Conservation (phyloP, 2,329 filamentous ascomycete genomes). For the Orbilia oligospora region DNA sequence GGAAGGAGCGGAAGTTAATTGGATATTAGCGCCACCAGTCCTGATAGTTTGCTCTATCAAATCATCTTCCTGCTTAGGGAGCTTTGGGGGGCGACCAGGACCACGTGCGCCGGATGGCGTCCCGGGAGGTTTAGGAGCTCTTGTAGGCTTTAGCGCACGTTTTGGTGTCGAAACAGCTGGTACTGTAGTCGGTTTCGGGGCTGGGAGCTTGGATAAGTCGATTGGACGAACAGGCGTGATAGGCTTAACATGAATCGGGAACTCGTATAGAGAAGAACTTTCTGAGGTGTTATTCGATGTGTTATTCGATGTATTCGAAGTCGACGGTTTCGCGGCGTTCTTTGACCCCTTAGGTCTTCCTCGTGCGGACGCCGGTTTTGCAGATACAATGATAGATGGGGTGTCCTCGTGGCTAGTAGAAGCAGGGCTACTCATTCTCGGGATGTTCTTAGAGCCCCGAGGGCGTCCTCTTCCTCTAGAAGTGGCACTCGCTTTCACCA, state of each 20-base stretch:
- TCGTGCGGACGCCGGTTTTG: constrained; percentile 13
- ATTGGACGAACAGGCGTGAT: background rate
- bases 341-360: constrained; percentile 55
- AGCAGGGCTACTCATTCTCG: constrained; percentile 17
- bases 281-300: constrained; percentile 21
- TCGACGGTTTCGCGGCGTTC: constrained; percentile 19
- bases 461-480: constrained; percentile 56
- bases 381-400: constrained; percentile 3
- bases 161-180: background rate
- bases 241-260: background rate
- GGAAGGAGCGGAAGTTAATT: background rate
- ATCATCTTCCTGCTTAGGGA: constrained; percentile 37
- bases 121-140: constrained; percentile 36
- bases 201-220: background rate
- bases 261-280: constrained; percentile 20
- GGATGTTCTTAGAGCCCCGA: constrained; percentile 34
- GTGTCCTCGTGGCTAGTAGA: constrained; percentile 40
- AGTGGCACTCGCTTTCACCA: constrained; percentile 46
- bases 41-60: constrained; percentile 46
- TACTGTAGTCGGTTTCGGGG: background rate
- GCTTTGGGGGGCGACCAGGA: constrained; percentile 49
- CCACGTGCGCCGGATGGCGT: constrained; percentile 50
- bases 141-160: constrained; percentile 27
- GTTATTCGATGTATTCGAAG: constrained; percentile 11
- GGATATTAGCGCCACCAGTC: constrained; percentile 34